Conservation (phyloP, 2,329 filamentous ascomycete genomes). For the Capronia americana region DNA sequence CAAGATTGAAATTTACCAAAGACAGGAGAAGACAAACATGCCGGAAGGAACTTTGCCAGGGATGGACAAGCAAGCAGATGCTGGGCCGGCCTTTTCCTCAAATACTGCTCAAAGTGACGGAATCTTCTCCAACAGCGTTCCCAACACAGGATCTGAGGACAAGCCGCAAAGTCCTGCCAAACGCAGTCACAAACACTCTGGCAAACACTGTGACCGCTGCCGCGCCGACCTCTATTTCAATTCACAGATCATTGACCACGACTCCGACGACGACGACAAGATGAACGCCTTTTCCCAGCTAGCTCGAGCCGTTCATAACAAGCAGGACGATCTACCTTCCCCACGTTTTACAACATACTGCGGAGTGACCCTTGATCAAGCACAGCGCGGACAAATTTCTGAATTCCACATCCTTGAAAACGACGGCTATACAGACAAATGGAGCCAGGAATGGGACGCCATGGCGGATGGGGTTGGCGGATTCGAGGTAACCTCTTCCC, state of each 20-base stretch:
- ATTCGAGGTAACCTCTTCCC: conserved; percentile 9
- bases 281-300: background rate
- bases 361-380: conserved; percentile 21
- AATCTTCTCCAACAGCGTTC: background rate
- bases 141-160: background rate
- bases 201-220: conserved; percentile 4
- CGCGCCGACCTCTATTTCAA: background rate
- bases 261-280: background rate
- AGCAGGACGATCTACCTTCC: conserved; percentile 10
- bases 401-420: conserved; percentile 17
- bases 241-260: background rate
- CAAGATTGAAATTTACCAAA: conserved; percentile 16
- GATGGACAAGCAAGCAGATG: conserved; percentile 16
- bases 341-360: conserved; percentile 13
- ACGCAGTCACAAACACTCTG: conserved; percentile 1
- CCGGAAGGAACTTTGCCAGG: conserved; percentile 11
- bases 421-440: background rate
- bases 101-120: background rate
- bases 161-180: background rate
- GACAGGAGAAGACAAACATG: conserved; percentile 9
- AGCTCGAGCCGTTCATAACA: background rate
- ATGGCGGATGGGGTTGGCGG: conserved; percentile 16
- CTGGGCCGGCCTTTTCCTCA: conserved; percentile 1
- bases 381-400: conserved; percentile 15
- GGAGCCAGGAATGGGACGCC: conserved; percentile 16